These are phyloP conservation scores for Centrapalus pauciflorus DNA, from an alignment of 129 eudicot species.

Conservation along the genomic window DNA sequence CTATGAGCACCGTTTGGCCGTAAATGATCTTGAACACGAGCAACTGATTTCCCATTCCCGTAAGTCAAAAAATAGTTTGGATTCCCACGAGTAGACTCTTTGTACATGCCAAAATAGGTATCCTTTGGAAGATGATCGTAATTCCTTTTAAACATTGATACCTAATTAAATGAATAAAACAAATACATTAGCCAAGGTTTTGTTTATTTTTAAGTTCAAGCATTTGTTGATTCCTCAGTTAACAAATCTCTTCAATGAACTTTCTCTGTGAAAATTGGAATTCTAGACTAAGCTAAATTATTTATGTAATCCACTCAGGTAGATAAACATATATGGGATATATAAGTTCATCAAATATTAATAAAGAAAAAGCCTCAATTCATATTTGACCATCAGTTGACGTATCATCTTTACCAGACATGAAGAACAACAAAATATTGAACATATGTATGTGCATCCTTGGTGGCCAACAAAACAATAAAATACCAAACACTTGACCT, in stretches of 20 bases:
- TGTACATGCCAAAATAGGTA: constrained; percentile 81
- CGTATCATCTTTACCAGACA: no score
- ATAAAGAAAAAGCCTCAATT: no score
- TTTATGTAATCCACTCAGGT: neutral
- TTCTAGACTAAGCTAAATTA: neutral
- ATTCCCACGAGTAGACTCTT: constrained; percentile 92
- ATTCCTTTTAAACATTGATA: constrained; percentile 92
- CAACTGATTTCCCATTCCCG: constrained; percentile 93
- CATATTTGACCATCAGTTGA: no score
- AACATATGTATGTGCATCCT: no score
- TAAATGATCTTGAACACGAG: constrained; percentile 87
- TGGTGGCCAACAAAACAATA: no score
- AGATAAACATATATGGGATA: no score
- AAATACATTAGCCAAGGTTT: neutral
- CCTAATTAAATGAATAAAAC: constrained; percentile 29
- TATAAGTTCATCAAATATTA: no score
- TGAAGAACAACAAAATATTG: no score
- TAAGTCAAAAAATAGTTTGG: constrained; percentile 93
- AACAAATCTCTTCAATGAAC: no score
- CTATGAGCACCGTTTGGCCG: constrained; percentile 97
- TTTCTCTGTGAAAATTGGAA: no score
- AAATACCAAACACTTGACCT: no score
- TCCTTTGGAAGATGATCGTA: constrained; percentile 90
- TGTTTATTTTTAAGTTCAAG: neutral
- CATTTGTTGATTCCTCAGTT: neutral